Evolutionary conservation across 1,139 yeast species (phyloP), one percentile per base, ranked within the genome.

Genomic region (Taphrina wiesneri): DNA sequence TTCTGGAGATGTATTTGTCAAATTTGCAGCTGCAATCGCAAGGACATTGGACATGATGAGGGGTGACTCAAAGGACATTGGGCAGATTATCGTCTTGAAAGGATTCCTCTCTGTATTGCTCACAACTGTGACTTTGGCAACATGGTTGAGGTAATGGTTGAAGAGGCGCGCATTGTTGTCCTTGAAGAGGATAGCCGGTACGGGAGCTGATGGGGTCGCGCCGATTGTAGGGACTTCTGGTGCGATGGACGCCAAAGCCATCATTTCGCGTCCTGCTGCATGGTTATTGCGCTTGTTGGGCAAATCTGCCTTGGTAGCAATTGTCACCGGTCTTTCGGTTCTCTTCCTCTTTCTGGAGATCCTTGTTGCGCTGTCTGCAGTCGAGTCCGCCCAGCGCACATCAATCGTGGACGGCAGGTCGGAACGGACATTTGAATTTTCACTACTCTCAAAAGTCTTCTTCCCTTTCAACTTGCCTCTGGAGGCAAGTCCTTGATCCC

Each of bases 401-500:
- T 54, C 49, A 28, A 52, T 36, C n/a, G 45, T 36, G 13, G 25
- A 6, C 11, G 15, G 26, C 30, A 9, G 41, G n/a, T 7, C 7
- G 15, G 26, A 15, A 30, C 15, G 23, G 21, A 26, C 36, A 11
- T 6, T 19, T 36, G 9, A n/a, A 5, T 1, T 7, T 1, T 19
- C 49, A n/a, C 23, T 43, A 13, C 21, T 19, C 26, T 30, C 63
- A 28, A 59, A 59, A n/a, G 63, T 47, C 63, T 59, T 59, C 26
- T 59, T 49, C 36, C 63, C 63, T 19, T 59, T 59, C 28, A 59
- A 39, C 36, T 49, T 49, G 21, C 63, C 63, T n/a, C 56, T 19
- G 3, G 63, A 59, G 34, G 63, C 63, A 32, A 59, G 63, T 13
- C 63, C 63, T 19, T 59, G 63, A 28, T 49, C 63, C 63, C 63